A percentile compares a stretch with the other conserved stretches of the same genome.
Conservation (phyloP, 495 filamentous ascomycete species). For the Talaromyces stipitatus region DNA sequence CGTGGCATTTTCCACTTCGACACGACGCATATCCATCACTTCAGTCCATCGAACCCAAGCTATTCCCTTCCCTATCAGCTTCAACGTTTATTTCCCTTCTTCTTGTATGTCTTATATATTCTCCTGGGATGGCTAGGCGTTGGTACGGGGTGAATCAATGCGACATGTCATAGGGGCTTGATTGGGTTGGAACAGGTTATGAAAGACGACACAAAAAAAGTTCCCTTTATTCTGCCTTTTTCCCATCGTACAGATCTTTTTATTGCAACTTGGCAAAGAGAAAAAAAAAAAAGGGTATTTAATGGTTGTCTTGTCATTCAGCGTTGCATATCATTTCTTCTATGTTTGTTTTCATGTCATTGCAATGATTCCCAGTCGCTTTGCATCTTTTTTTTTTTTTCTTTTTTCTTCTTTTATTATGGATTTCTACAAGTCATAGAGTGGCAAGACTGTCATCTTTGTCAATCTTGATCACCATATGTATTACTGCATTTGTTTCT, state of each 20-base stretch:
- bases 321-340: slow-evolving; percentile 1
- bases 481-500: background rate
- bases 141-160: slow-evolving; percentile 1
- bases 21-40: background rate
- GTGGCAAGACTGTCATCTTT: background rate
- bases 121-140: slow-evolving; percentile 15
- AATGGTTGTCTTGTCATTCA: slow-evolving; percentile 9
- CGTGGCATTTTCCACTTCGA: background rate
- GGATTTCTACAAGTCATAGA: slow-evolving; percentile 8
- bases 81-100: slow-evolving; percentile 19
- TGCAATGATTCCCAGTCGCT: slow-evolving; percentile 2
- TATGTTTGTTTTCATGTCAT: background rate
- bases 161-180: background rate
- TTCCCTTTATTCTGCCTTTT: background rate
- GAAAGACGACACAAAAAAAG: background rate
- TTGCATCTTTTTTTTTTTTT: slow-evolving; percentile 7
- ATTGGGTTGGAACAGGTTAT: background rate
- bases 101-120: slow-evolving; percentile 20
- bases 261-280: background rate
- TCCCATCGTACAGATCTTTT: background rate
- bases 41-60: background rate
- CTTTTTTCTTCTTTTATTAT: background rate
- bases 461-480: background rate
- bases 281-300: slow-evolving; percentile 5
- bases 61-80: background rate